Conservation (phyloP, 345 rosid species). For the Lenwebbia sp. region DNA sequence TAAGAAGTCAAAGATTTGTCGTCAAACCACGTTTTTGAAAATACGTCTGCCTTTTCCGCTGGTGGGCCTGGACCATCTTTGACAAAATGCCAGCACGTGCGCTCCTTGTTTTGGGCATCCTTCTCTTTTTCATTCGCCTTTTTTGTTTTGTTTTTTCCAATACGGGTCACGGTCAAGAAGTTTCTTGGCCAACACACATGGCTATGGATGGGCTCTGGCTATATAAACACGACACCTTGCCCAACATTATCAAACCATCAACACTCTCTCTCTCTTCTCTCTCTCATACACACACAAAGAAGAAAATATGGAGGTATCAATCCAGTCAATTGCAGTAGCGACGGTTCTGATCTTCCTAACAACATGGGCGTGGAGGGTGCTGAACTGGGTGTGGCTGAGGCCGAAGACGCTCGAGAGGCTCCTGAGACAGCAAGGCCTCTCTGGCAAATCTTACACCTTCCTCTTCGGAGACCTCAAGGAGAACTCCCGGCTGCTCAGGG, state of each 20-base stretch:
- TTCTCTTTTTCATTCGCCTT: neutral
- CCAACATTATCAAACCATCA: neutral
- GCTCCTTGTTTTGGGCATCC: neutral
- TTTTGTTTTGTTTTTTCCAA: too few species aligned
- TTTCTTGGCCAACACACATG: neutral
- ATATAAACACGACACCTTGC: neutral
- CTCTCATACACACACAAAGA: neutral
- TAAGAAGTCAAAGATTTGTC: neutral
- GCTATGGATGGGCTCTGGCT: neutral
- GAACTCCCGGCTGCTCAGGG: neutral
- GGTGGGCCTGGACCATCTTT: too few species aligned
- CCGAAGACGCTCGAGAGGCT: slow-evolving; percentile 19
- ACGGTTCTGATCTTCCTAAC: neutral
- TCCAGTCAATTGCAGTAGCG: neutral
- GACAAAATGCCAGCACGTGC: too few species aligned
- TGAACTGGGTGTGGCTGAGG: slow-evolving; percentile 22
- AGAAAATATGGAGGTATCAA: neutral
- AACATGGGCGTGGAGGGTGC: neutral
- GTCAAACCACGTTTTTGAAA: neutral
- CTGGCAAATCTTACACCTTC: slow-evolving; percentile 9
- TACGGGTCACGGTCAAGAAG: neutral
- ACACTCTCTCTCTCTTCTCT: neutral
- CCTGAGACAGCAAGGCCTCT: slow-evolving; percentile 14
- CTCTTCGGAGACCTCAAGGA: neutral
- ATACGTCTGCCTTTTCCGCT: neutral